Conservation (phyloP, 306 rosid genomes). For the Comarum palustre region DNA sequence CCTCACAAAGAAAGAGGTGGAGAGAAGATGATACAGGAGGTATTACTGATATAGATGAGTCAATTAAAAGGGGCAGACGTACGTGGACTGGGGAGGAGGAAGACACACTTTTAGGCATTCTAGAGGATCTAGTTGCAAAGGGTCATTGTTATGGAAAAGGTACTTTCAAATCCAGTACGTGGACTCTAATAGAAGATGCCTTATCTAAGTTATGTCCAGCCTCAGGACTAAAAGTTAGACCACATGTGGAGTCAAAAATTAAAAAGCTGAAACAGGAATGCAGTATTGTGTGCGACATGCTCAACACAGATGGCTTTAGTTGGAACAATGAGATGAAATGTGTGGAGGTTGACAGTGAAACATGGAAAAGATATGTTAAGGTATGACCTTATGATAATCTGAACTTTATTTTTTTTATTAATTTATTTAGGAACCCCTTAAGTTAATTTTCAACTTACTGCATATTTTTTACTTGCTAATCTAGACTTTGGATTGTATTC, state of each 20-base stretch:
- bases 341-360: conserved; percentile 18
- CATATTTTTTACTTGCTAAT: neutral
- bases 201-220: neutral
- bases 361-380: conserved; percentile 17
- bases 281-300: conserved; percentile 15
- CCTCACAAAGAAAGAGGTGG: neutral
- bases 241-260: conserved; percentile 20
- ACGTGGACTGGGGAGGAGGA: conserved; percentile 21
- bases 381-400: neutral
- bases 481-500: neutral
- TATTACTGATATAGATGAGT: conserved; percentile 2
- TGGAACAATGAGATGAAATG: conserved; percentile 18
- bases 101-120: conserved; percentile 14
- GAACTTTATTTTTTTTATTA: neutral
- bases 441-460: neutral
- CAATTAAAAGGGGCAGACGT: neutral
- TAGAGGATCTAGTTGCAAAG: conserved; percentile 16
- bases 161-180: conserved; percentile 12
- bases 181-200: conserved; percentile 13
- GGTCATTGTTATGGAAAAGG: conserved; percentile 4
- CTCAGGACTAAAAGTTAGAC: conserved; percentile 14
- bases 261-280: conserved; percentile 9
- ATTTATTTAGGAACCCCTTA: neutral
- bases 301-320: conserved; percentile 12
- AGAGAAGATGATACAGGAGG: conserved; percentile 3